Evolutionary conservation across 2,329 filamentous ascomycete genomes (phyloP).

Genomic region (Penicillium sp.): DNA sequence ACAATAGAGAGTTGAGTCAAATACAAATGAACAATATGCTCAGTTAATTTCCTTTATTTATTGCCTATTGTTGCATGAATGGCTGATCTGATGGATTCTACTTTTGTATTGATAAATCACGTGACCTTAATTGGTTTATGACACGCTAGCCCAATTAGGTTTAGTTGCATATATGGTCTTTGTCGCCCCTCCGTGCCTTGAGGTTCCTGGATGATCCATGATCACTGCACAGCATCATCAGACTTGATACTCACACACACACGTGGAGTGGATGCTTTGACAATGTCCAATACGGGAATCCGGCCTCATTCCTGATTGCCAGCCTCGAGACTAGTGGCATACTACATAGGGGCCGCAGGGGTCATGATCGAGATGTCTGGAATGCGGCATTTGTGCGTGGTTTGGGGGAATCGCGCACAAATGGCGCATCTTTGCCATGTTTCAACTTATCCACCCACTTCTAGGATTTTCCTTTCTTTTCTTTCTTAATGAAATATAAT

Average conservation of each 20-base stretch:
- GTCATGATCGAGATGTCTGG: constrained; percentile 16
- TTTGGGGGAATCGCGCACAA: constrained; percentile 32
- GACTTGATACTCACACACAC: background rate
- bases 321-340: constrained; percentile 3
- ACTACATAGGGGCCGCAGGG: constrained; percentile 10
- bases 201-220: constrained; percentile 5
- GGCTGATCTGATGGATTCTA: background rate
- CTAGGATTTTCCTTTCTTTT: constrained; percentile 14
- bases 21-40: background rate
- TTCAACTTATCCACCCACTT: constrained; percentile 12
- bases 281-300: background rate
- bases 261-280: constrained; percentile 1
- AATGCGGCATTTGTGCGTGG: constrained; percentile 40
- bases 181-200: background rate
- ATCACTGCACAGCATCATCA: background rate
- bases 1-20: background rate
- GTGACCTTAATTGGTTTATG: background rate
- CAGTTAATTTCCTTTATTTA: background rate
- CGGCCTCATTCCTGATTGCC: constrained; percentile 8
- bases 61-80: background rate
- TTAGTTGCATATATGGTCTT: background rate
- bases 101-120: background rate
- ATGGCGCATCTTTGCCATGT: constrained; percentile 27
- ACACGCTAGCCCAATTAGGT: background rate
- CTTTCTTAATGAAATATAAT: constrained; percentile 1